These are phyloP conservation scores for Blastobotrys ciferrii DNA, from an alignment of 1,139 yeast species.

Conservation along the genomic window DNA sequence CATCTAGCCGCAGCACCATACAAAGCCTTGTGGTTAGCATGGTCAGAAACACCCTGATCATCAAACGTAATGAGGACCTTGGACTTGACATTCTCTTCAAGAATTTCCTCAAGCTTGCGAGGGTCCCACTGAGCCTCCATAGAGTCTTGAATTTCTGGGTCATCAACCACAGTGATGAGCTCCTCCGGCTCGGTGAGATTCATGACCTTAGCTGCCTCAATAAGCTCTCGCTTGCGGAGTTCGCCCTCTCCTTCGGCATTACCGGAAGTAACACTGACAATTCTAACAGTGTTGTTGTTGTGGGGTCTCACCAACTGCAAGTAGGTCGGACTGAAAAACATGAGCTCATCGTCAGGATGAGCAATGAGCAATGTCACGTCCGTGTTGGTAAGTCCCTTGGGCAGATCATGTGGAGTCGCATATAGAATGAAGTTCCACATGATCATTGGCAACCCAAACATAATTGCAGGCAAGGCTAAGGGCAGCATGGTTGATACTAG, in stretches of 20 bases:
- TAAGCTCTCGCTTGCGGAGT: conserved; percentile 58
- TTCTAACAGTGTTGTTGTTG: conserved; percentile 49
- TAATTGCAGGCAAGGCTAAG: conserved; percentile 16
- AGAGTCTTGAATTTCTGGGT: conserved; percentile 58
- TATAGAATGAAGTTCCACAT: conserved; percentile 17
- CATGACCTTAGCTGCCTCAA: conserved; percentile 54
- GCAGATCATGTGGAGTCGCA: conserved; percentile 19
- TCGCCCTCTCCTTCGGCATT: conserved; percentile 72
- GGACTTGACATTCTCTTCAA: conserved; percentile 30
- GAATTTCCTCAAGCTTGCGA: conserved; percentile 40
- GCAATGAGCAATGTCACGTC: conserved; percentile 59
- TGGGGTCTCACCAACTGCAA: conserved; percentile 42
- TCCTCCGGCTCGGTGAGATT: conserved; percentile 45
- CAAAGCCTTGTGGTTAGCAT: conserved; percentile 77
- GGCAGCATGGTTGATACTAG: conserved; percentile 10
- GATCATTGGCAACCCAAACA: conserved; percentile 19
- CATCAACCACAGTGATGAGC: conserved; percentile 49
- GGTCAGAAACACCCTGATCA: conserved; percentile 75
- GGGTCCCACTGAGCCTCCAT: conserved; percentile 69
- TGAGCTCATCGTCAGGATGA: conserved; percentile 98
- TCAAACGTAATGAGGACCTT: conserved; percentile 73
- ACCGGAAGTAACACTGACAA: conserved; percentile 78
- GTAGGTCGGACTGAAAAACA: conserved; percentile 90
- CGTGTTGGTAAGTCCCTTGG: conserved; percentile 23
- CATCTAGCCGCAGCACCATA: conserved; percentile 53